These are phyloP conservation scores for Chlorella sp. DNA, from an alignment of 139 green algal species.

Conservation along the genomic window DNA sequence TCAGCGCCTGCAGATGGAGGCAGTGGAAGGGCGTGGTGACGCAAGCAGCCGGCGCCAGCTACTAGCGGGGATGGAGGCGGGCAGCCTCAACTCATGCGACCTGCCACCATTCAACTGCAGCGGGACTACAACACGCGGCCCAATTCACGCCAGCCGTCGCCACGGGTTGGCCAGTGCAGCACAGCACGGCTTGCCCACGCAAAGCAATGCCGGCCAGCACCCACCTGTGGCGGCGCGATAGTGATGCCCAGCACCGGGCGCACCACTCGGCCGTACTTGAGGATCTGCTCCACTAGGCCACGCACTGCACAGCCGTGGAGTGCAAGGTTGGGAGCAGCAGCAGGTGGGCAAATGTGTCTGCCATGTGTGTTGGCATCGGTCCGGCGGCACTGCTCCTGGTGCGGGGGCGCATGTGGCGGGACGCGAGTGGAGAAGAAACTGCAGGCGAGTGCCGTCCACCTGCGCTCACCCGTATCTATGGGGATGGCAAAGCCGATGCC, in stretches of 20 bases:
- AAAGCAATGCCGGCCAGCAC: not conserved
- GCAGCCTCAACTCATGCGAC: not conserved
- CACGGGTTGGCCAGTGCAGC: not conserved
- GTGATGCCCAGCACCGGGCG: slow-evolving; percentile 87
- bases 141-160: too few relatives aligned
- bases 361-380: too few relatives aligned
- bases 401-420: too few relatives aligned
- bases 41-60: too few relatives aligned
- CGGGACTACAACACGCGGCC: too few relatives aligned
- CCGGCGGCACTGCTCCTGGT: too few relatives aligned
- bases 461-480: slow-evolving; percentile 53
- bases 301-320: slow-evolving; percentile 34
- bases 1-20: slow-evolving; percentile 33
- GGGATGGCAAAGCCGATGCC: slow-evolving; percentile 83
- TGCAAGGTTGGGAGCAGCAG: not conserved
- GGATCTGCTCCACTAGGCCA: slow-evolving; percentile 82
- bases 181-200: not conserved
- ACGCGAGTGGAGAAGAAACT: too few relatives aligned
- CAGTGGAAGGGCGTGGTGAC: not conserved
- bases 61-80: too few relatives aligned
- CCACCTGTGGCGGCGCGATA: slow-evolving; percentile 75
- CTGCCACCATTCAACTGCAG: too few relatives aligned
- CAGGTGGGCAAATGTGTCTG: too few relatives aligned
- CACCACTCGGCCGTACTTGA: slow-evolving; percentile 70
- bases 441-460: not conserved